Evolutionary conservation across 495 filamentous ascomycete species (phyloP).

Genomic region (Pseudevernia furfuracea): DNA sequence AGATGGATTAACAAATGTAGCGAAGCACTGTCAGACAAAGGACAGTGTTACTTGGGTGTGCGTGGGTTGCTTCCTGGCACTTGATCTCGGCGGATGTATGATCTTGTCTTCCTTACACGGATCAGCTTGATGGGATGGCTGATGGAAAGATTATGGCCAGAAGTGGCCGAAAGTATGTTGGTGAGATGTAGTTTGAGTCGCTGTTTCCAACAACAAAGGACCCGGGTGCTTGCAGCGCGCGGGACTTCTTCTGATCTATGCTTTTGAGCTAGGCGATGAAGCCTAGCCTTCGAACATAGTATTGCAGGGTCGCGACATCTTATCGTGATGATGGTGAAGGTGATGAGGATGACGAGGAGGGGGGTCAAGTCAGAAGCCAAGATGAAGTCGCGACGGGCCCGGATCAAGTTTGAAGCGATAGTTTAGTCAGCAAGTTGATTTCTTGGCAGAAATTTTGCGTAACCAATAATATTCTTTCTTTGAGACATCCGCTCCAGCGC

Average conservation of each 20-base stretch:
- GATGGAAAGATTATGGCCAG: not conserved
- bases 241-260: slow-evolving; percentile 23
- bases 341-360: slow-evolving; percentile 23
- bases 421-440: slow-evolving; percentile 6
- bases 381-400: slow-evolving; percentile 11
- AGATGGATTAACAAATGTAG: slow-evolving; percentile 12
- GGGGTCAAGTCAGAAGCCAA: slow-evolving; percentile 10
- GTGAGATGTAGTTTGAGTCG: slow-evolving; percentile 9
- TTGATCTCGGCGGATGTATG: not conserved
- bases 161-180: not conserved
- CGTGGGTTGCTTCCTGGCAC: not conserved
- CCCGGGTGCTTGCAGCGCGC: slow-evolving; percentile 17
- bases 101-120: not conserved
- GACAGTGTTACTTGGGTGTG: slow-evolving; percentile 19
- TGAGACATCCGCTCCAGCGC: not conserved
- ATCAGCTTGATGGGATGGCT: not conserved
- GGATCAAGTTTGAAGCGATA: slow-evolving; percentile 3
- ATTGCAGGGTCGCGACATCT: slow-evolving; percentile 26
- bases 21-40: slow-evolving; percentile 10
- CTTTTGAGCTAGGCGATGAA: slow-evolving; percentile 35
- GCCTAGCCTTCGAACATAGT: slow-evolving; percentile 37
- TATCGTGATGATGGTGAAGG: slow-evolving; percentile 22
- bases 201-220: slow-evolving; percentile 7
- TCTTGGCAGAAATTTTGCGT: not conserved
- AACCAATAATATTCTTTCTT: slow-evolving; percentile 4